Evolutionary conservation across 805 yeast genomes (phyloP).

Genomic region (Saccharomycopsis amapae): DNA sequence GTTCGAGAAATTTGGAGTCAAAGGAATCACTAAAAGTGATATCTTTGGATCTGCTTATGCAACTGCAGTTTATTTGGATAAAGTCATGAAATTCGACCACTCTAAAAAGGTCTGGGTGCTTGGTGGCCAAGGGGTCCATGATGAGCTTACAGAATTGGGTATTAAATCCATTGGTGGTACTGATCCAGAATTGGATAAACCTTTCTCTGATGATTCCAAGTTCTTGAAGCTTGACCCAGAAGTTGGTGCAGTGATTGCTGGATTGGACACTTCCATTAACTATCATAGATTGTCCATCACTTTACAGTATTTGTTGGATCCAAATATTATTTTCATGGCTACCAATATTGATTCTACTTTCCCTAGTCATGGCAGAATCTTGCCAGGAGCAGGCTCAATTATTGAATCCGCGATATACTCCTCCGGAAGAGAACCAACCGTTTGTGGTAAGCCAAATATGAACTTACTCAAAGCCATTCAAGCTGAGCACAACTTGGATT

Average conservation of each 20-base stretch:
- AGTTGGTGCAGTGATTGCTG: slow-evolving; percentile 88
- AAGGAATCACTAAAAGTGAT: slow-evolving; percentile 45
- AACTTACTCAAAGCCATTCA: slow-evolving; percentile 87
- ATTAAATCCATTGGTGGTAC: slow-evolving; percentile 77
- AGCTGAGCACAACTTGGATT: slow-evolving; percentile 50
- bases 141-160: slow-evolving; percentile 71
- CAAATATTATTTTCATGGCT: slow-evolving; percentile 69
- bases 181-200: slow-evolving; percentile 50
- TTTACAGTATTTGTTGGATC: slow-evolving; percentile 67
- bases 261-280: slow-evolving; percentile 69
- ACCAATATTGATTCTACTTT: slow-evolving; percentile 93
- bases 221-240: slow-evolving; percentile 53
- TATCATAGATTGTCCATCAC: slow-evolving; percentile 78
- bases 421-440: slow-evolving; percentile 75
- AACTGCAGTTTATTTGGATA: slow-evolving; percentile 75
- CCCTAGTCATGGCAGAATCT: slow-evolving; percentile 76
- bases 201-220: slow-evolving; percentile 50
- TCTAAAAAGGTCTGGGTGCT: slow-evolving; percentile 76
- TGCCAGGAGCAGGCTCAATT: slow-evolving; percentile 95
- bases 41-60: slow-evolving; percentile 92
- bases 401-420: slow-evolving; percentile 70
- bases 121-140: slow-evolving; percentile 82
- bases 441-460: slow-evolving; percentile 88
- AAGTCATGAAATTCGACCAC: slow-evolving; percentile 65
- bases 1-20: slow-evolving; percentile 49